phyloP scores from a whole-genome alignment of 331 rosid genomes.

The Stylosanthes scabra region DNA sequence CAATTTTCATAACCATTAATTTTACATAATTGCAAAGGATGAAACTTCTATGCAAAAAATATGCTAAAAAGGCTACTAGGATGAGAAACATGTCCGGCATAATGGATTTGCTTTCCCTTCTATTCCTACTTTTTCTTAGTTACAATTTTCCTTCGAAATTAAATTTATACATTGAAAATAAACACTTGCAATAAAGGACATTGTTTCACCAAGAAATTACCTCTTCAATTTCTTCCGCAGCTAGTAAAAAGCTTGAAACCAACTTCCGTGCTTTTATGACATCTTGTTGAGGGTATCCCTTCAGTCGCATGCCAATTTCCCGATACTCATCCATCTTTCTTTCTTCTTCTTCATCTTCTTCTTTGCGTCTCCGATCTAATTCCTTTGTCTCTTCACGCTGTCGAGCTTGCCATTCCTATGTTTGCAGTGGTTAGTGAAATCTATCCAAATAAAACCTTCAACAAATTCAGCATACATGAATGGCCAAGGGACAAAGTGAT shows the following conservation, averaged over 20 bases:
- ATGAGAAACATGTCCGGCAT: constrained; percentile 12
- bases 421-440: constrained; percentile 43
- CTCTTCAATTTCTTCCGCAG: constrained; percentile 96
- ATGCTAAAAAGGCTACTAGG: background rate
- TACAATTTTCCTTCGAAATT: background rate
- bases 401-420: constrained; percentile 93
- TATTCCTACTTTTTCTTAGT: constrained; percentile 1
- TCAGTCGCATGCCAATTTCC: constrained; percentile 80
- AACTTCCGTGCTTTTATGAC: constrained; percentile 74
- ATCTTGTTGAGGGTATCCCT: constrained; percentile 88
- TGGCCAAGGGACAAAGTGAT: constrained; percentile 14
- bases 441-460: constrained; percentile 42
- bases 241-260: constrained; percentile 77
- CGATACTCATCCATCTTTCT: constrained; percentile 80
- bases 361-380: constrained; percentile 55
- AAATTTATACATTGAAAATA: constrained; percentile 25
- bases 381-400: constrained; percentile 78
- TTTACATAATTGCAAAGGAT: constrained; percentile 17
- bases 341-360: constrained; percentile 90
- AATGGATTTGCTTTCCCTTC: constrained; percentile 6
- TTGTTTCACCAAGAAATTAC: constrained; percentile 46
- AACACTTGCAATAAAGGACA: background rate
- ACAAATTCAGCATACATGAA: constrained; percentile 11
- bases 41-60: background rate
- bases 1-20: constrained; percentile 9